These are phyloP conservation scores for Chenopodium suecicum DNA, from an alignment of 148 eudicot genomes.

Conservation along the genomic window DNA sequence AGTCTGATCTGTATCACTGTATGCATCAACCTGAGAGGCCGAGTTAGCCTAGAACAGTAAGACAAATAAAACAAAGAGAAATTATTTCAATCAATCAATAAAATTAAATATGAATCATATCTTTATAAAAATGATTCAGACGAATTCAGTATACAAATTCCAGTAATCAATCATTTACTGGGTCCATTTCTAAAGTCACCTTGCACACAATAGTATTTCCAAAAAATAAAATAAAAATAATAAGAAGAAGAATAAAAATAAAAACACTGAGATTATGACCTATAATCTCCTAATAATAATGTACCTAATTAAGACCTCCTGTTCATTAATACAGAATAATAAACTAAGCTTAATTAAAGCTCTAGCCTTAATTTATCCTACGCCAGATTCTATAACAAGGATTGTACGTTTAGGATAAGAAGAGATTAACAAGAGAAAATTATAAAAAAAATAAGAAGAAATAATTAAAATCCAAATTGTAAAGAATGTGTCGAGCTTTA, in stretches of 20 bases:
- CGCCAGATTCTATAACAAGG: conserved; percentile 17
- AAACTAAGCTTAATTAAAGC: not conserved
- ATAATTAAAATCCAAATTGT: conserved; percentile 10
- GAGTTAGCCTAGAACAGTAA: no score
- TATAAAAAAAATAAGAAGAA: not conserved
- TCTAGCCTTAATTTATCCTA: conserved; percentile 15
- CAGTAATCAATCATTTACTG: conserved; percentile 3
- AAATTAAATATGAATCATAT: conserved; percentile 5
- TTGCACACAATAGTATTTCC: conserved; percentile 15
- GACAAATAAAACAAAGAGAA: not conserved
- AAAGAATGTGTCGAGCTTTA: conserved; percentile 32
- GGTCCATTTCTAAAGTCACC: conserved; percentile 1
- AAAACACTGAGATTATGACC: not conserved
- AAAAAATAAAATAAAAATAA: not conserved
- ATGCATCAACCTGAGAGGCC: no score
- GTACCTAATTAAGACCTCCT: conserved; percentile 17
- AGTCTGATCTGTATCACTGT: no score
- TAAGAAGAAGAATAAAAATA: not conserved
- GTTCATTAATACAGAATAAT: conserved; percentile 15
- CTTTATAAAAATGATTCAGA: not conserved
- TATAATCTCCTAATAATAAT: conserved; percentile 18
- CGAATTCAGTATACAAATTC: not conserved
- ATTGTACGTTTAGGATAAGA: not conserved
- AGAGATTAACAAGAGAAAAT: not conserved
- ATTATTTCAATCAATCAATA: conserved; percentile 11